Evolutionary conservation across 495 filamentous ascomycete species (phyloP).

Genomic region (Penicillium coffeae): DNA sequence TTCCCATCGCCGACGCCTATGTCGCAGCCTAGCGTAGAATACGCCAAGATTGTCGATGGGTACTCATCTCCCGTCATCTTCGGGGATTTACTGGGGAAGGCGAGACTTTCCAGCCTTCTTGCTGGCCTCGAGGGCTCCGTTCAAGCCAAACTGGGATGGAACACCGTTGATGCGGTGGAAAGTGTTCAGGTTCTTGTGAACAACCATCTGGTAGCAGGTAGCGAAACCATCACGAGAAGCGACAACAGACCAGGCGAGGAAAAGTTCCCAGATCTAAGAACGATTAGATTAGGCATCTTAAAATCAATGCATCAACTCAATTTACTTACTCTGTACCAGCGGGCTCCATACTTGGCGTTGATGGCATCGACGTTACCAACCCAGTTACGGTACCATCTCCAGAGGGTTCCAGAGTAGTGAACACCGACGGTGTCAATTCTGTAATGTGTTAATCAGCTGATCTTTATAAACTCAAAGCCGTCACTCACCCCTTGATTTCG

Average conservation of each 20-base stretch:
- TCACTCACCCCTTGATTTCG: constrained; percentile 41
- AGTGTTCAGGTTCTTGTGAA: constrained; percentile 31
- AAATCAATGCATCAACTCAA: not conserved
- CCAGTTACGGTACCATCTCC: constrained; percentile 57
- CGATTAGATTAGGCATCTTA: constrained; percentile 1
- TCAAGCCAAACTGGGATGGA: constrained; percentile 20
- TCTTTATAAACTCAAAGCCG: not conserved
- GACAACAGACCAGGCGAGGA: constrained; percentile 31
- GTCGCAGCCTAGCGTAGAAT: not conserved
- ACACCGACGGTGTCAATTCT: constrained; percentile 52
- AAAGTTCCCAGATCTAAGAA: constrained; percentile 29
- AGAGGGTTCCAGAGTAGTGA: constrained; percentile 53
- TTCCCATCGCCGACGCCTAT: not conserved
- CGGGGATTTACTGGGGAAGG: not conserved
- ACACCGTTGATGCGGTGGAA: constrained; percentile 26
- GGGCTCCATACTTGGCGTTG: constrained; percentile 47
- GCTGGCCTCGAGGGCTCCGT: constrained; percentile 20
- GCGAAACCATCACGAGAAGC: constrained; percentile 27
- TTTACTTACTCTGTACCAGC: constrained; percentile 49
- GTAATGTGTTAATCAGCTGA: not conserved
- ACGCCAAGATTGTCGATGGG: not conserved
- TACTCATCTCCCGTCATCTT: not conserved
- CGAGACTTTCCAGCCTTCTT: constrained; percentile 19
- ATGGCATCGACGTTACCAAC: constrained; percentile 48
- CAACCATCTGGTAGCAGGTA: constrained; percentile 29